Evolutionary conservation across 352 stramenopile genomes (phyloP), one percentile per base, ranked within the genome.

Genomic region (Phytophthora foliorum): DNA sequence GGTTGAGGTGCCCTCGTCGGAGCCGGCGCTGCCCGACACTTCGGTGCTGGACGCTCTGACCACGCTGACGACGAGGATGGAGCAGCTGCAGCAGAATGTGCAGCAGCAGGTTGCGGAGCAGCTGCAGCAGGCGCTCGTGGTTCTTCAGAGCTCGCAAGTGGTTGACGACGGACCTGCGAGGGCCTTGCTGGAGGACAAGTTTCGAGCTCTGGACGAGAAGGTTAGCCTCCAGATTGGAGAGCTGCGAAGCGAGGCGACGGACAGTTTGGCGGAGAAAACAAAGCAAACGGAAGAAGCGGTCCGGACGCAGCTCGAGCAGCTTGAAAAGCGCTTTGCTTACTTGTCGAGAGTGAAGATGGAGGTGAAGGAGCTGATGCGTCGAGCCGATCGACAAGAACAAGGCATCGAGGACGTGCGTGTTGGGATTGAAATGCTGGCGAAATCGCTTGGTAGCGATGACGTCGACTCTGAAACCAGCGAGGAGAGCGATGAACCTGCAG

Each of bases 241-340:
- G 19, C 38, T 76, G 25, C 46, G 68, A 13, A 63, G 25, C 29
- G 68, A 73, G n/a, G 68, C 64, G 8, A 68, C 51, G 6, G 52
- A 65, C 17, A 61, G 51, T 42, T 68, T 76, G 42, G 53, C 27
- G 21, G 57, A 72, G 41, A 68, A 61, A 13, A 59, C 63, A 0
- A 72, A 81, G 56, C 58, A 78, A 22, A 82, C 69, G 7, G 77
- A 91, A 24, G 82, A 90, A 49, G 56, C 71, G 3, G 75, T 90
- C n/a, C 67, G 75, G 41, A 60, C 22, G 1, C 70, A 87, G 48
- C 22, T 91, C 4, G 82, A 90, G 46, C 72, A 89, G 57, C 67
- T 92, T 11, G 84, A 92, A 39, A 92, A 92, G 34, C 81, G 86
- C 21, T 89, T 91, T 31, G 84, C 89, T 21, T 91, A 89, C 46